Evolutionary conservation across 768 basidiomycete genomes (phyloP), one percentile per base, ranked within the genome.

Genomic region (Collybiopsis luxurians): DNA sequence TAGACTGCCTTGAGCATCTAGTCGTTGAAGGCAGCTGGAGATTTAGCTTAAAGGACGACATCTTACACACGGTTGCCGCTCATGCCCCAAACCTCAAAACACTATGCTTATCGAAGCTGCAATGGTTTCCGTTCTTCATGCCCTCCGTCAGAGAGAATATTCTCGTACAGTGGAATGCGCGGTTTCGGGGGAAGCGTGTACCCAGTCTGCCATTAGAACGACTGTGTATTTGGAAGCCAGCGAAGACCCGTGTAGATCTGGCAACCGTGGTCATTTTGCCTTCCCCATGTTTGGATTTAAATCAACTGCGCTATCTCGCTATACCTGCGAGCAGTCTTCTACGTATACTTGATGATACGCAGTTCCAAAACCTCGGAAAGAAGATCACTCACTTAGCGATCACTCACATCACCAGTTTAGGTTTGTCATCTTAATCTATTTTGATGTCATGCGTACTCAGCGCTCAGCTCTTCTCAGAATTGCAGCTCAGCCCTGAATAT

Each of bases 81-180:
- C 15, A 54, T 54, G 53, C 53, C 26, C 53, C 53, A 4, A 26
- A 34, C 27, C 27, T 54, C n/a, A 54, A 44, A 45, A 44, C 53
- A 9, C 42, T 54, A 6, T 43, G 40, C 27, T 45, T 54, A 13
- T 27, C 42, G 19, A 45, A 44, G 19, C 19, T 54, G 21, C 43
- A 4, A 23, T 54, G 53, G 53, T 44, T 43, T 43, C 53, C 53
- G 10, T 44, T n/a, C 3, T 6, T 30, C 24, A 10, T 11, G 11
- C 24, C 51, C 11, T 15, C 40, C 11, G 5, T 53, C 21, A 38
- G 38, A 2, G 40, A 43, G 3, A 27, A 36, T 19, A 42, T 54
- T 17, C n/a, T 43, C 7, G 19, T n/a, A 40, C 24, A 19, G 6
- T 44, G 53, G 53, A 31, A 54, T n/a, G 12, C n/a, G 6, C 26